Evolutionary conservation across 1,139 yeast genomes (phyloP), one percentile per base, ranked within the genome.

Genomic region (Suhomyces kunorum): DNA sequence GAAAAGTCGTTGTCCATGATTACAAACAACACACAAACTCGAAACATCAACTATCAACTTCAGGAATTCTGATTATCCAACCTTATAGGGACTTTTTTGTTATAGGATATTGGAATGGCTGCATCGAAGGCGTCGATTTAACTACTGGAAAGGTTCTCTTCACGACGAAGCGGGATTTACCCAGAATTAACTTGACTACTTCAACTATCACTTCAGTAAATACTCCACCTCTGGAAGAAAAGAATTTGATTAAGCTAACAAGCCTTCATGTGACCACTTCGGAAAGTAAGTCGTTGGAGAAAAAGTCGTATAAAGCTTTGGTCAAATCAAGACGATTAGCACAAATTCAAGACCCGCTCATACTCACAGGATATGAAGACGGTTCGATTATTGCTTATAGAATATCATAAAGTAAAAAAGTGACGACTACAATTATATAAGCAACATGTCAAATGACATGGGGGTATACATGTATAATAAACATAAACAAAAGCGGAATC

Each of bases 31-130:
- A 51, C 53, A 18, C 64, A 50, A 33, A 39, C 8, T 40, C 33
- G 11, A n/a, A 12, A 17, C 32, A 28, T n/a, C 26, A 15, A 14
- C 23, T 16, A 5, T 33, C 22, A 19, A 36, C 41, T 20, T 24
- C 49, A 37, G 37, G 48, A 28, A 28, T 51, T 36, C 36, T 50
- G 44, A 30, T 53, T 45, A 19, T 53, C 40, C 35, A 39, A 42
- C 7, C 43, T 43, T 8, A 45, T 32, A 11, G 38, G 17, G 36
- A 45, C 14, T 46, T 51, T 1, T 24, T 53, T 6, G 44, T 60
- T 3, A 43, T 68, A 3, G 72, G 71, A n/a, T 68, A 63, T 38
- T 71, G 77, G 77, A 66, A 64, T 42, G 76, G 76, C 3, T 35
- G 52, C 1, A 56, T 69, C 3, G 63, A 63, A 42, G 61, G 56